These are phyloP conservation scores for Trichothecium roseum DNA, from an alignment of 2,329 filamentous ascomycete species.

Conservation along the genomic window DNA sequence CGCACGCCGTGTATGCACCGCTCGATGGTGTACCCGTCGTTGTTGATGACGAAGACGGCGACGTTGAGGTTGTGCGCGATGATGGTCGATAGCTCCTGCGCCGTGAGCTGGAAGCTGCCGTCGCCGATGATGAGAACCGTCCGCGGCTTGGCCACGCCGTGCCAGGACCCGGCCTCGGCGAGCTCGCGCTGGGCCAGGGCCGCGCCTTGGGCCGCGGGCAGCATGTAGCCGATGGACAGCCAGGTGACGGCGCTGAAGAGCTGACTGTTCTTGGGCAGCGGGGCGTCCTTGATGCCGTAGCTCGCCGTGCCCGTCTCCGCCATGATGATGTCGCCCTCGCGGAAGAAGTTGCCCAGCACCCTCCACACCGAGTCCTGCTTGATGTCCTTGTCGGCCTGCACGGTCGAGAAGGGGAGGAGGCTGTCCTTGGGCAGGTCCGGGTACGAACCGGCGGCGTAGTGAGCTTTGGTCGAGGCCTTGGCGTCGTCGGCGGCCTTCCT, in stretches of 20 bases:
- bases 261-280: constrained; percentile 35
- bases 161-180: constrained; percentile 7
- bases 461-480: constrained; percentile 11
- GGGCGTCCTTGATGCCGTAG: constrained; percentile 40
- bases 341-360: constrained; percentile 33
- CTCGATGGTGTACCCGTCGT: constrained; percentile 50
- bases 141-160: constrained; percentile 12
- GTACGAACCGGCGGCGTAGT: constrained; percentile 15
- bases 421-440: constrained; percentile 16
- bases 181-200: constrained; percentile 42
- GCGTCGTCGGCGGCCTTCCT: constrained; percentile 11
- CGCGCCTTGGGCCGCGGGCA: constrained; percentile 45
- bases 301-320: constrained; percentile 48
- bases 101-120: constrained; percentile 56
- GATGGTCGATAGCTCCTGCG: constrained; percentile 55
- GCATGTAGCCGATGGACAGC: constrained; percentile 51
- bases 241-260: constrained; percentile 43
- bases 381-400: constrained; percentile 21
- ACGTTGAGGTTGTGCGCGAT: constrained; percentile 41
- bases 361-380: constrained; percentile 39
- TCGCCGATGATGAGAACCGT: constrained; percentile 52
- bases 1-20: constrained; percentile 43
- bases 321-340: constrained; percentile 42
- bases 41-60: constrained; percentile 45
- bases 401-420: constrained; percentile 8